phyloP scores from a whole-genome alignment of 2,329 filamentous ascomycete genomes.

The Pseudocercospora pini-densiflorae region DNA sequence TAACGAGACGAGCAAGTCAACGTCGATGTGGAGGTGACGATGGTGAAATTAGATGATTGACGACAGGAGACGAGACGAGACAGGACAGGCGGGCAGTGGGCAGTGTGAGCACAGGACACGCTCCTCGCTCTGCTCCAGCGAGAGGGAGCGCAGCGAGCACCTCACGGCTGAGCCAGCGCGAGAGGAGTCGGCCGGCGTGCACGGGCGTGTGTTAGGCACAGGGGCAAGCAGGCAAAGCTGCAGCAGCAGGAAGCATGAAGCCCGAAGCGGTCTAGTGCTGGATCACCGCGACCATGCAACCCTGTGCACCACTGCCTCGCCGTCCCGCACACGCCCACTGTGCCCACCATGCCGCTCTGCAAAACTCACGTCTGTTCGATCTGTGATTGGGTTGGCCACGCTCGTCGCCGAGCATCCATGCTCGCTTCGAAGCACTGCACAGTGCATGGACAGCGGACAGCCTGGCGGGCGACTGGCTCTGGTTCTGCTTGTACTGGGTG shows the following conservation, averaged over 20 bases:
- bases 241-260: background rate
- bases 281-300: constrained; percentile 1
- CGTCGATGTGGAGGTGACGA: constrained; percentile 21
- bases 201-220: background rate
- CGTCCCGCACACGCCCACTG: no score
- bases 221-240: background rate
- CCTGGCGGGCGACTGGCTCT: background rate
- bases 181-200: constrained; percentile 1
- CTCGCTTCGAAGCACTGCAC: background rate
- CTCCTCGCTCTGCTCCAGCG: background rate
- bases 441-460: background rate
- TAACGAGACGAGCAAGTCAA: constrained; percentile 15
- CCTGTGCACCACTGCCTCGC: background rate
- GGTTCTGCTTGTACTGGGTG: background rate
- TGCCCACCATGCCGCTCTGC: background rate
- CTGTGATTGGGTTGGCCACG: background rate
- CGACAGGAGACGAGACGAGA: constrained; percentile 5
- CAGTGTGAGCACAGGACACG: background rate
- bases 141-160: background rate
- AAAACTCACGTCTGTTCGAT: background rate
- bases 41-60: constrained; percentile 18
- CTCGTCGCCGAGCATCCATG: background rate
- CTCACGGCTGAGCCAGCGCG: background rate
- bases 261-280: background rate
- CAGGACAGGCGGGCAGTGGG: background rate